Percentiles rank a stretch among this genome's conserved stretches.
These are phyloP conservation scores for Aphanomyces cochlioides DNA, from an alignment of 352 stramenopile genomes.

Conservation along the genomic window DNA sequence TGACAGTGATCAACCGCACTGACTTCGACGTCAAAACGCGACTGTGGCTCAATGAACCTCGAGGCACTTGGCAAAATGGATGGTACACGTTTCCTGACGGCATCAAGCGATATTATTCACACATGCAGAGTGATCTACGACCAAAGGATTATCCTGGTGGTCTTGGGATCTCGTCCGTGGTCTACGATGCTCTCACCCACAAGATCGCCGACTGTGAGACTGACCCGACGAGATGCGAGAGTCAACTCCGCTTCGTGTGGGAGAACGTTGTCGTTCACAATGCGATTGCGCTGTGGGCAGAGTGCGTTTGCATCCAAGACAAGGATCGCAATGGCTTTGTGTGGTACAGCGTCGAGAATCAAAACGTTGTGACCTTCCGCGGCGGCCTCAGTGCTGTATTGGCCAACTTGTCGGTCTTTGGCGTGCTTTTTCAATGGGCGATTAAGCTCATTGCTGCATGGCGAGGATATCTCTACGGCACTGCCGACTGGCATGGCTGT, in stretches of 20 bases:
- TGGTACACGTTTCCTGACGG: constrained; percentile 3
- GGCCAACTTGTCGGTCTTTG: not conserved
- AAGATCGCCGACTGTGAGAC: not conserved
- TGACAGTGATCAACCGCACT: constrained; percentile 7
- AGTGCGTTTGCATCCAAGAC: constrained; percentile 2
- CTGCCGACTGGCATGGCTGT: not conserved
- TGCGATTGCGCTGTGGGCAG: not conserved
- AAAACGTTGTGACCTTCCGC: not conserved
- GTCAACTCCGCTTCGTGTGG: not conserved
- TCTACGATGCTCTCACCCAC: not conserved
- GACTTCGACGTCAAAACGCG: not conserved
- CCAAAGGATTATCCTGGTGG: not conserved
- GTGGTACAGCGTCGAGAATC: constrained; percentile 1
- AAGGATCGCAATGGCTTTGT: not conserved
- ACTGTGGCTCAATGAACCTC: not conserved
- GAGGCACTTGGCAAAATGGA: not conserved
- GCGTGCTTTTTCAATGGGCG: not conserved
- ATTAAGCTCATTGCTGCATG: not conserved
- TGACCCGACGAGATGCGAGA: not conserved
- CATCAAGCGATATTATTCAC: not conserved
- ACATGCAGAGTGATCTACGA: not conserved
- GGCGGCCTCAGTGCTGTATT: not conserved
- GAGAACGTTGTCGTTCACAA: not conserved
- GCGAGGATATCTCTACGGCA: not conserved
- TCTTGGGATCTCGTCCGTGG: not conserved